phyloP scores from a whole-genome alignment of 495 filamentous ascomycete species.

The Hypoxylon lenormandii region DNA sequence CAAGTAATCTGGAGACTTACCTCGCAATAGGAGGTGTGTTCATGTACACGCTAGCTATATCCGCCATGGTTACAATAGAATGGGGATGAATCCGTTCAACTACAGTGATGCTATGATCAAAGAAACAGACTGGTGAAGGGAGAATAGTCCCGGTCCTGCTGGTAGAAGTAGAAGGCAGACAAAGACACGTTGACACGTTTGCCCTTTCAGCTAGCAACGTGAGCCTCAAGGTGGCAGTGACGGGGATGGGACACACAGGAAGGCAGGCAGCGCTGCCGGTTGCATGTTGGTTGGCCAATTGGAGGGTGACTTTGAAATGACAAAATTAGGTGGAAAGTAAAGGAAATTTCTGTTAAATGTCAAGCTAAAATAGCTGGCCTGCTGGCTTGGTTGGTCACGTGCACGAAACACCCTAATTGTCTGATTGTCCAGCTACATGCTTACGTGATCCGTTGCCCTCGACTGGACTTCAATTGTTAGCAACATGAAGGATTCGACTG shows the following conservation, averaged over 20 bases:
- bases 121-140: not conserved
- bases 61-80: conserved; percentile 42
- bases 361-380: conserved; percentile 6
- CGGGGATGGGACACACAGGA: conserved; percentile 36
- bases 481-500: too few species aligned
- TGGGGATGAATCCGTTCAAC: not conserved
- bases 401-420: too few species aligned
- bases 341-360: conserved; percentile 44
- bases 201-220: conserved; percentile 31
- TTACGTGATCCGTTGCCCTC: not conserved
- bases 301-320: conserved; percentile 19
- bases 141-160: not conserved
- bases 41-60: conserved; percentile 46
- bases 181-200: conserved; percentile 42
- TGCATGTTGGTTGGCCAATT: conserved; percentile 51
- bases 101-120: conserved; percentile 7
- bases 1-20: conserved; percentile 25
- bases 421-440: too few species aligned
- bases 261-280: conserved; percentile 44
- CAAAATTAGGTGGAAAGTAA: conserved; percentile 38
- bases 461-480: too few species aligned
- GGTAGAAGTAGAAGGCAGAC: conserved; percentile 7
- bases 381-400: too few species aligned
- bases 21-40: conserved; percentile 50
- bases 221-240: conserved; percentile 43